A percentile compares a stretch with the other conserved stretches of the same genome.
These are phyloP conservation scores for Leptographium lundbergii DNA, from an alignment of 2,329 filamentous ascomycete genomes.

Conservation along the genomic window DNA sequence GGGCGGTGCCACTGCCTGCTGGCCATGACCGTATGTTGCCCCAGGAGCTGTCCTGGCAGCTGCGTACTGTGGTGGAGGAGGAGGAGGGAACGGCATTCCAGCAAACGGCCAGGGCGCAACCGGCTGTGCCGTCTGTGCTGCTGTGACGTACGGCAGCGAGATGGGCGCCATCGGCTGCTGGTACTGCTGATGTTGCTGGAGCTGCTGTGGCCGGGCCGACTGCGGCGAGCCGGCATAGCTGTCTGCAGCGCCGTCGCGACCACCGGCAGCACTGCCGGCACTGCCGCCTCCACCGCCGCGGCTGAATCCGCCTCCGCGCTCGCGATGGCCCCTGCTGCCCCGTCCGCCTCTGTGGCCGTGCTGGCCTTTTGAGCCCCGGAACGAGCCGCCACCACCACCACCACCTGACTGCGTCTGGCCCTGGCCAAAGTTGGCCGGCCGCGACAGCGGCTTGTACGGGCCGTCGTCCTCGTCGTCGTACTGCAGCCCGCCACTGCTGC, in stretches of 20 bases:
- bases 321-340: conserved; percentile 29
- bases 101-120: conserved; percentile 6
- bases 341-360: conserved; percentile 23
- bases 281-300: conserved; percentile 24
- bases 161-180: neutral
- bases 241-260: neutral
- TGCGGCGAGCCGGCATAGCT: neutral
- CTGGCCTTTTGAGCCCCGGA: neutral
- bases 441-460: conserved; percentile 57
- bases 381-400: conserved; percentile 5
- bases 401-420: conserved; percentile 25
- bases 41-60: neutral
- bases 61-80: conserved; percentile 13
- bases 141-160: conserved; percentile 7
- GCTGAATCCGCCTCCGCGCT: conserved; percentile 24
- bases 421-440: conserved; percentile 51
- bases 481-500: conserved; percentile 37
- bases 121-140: conserved; percentile 9
- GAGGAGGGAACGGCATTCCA: conserved; percentile 11
- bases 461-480: conserved; percentile 59
- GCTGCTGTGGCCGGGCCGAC: neutral
- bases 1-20: neutral
- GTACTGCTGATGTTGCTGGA: neutral
- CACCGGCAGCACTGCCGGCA: neutral
- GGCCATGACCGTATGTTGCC: neutral